phyloP scores from a whole-genome alignment of 352 stramenopile species.

The Phytophthora brassicae region DNA sequence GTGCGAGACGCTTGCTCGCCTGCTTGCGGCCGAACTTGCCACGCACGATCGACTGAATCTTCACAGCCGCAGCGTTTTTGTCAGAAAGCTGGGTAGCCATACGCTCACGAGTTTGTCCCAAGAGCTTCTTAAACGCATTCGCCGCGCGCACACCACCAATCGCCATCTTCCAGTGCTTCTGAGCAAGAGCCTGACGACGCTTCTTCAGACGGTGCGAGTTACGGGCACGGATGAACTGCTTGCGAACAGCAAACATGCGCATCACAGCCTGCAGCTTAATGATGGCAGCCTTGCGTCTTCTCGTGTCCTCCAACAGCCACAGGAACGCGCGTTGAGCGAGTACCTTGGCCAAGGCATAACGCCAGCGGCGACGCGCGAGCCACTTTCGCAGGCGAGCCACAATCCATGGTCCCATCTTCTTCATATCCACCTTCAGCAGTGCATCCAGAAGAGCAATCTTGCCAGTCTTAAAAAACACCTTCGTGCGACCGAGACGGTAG shows the following conservation, averaged over 20 bases:
- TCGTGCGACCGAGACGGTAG: constrained; percentile 87
- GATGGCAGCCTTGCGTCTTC: constrained; percentile 71
- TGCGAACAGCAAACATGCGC: constrained; percentile 85
- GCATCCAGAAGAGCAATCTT: constrained; percentile 89
- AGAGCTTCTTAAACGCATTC: constrained; percentile 72
- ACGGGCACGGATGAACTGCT: constrained; percentile 75
- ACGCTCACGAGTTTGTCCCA: constrained; percentile 52
- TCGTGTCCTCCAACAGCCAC: constrained; percentile 75
- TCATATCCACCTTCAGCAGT: constrained; percentile 88
- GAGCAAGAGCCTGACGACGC: constrained; percentile 64
- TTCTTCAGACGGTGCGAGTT: constrained; percentile 67
- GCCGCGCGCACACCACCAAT: constrained; percentile 63
- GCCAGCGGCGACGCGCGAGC: constrained; percentile 82
- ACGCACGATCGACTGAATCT: constrained; percentile 85
- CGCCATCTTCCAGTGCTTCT: constrained; percentile 72
- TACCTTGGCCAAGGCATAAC: constrained; percentile 85
- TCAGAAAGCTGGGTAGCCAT: constrained; percentile 40
- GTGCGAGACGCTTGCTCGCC: constrained; percentile 56
- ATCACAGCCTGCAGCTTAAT: constrained; percentile 85
- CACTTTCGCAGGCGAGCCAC: constrained; percentile 82
- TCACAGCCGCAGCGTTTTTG: constrained; percentile 58
- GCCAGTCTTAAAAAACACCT: constrained; percentile 92
- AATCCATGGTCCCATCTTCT: constrained; percentile 89
- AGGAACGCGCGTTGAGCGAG: constrained; percentile 81
- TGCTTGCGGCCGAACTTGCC: constrained; percentile 80